Percentiles rank a stretch among this genome's conserved stretches.
Conservation (phyloP, 2,329 filamentous ascomycete genomes). For the Claviceps sp. region DNA sequence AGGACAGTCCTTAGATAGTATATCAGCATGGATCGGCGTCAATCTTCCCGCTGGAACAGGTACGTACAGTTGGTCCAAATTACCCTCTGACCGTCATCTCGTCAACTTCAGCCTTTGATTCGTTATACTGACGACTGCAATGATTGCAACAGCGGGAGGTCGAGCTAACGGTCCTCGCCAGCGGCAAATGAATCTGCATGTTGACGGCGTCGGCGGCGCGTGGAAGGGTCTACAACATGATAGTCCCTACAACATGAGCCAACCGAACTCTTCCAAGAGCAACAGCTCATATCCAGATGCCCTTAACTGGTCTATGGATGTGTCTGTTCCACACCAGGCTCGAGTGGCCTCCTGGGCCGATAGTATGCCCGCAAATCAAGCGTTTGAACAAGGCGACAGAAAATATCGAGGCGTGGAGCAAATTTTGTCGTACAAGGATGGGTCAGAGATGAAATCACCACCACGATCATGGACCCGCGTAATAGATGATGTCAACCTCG, state of each 20-base stretch:
- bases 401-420: slow-evolving; percentile 32
- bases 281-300: slow-evolving; percentile 32
- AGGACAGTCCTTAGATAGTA: slow-evolving; percentile 40
- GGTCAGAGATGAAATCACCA: slow-evolving; percentile 29
- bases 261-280: slow-evolving; percentile 31
- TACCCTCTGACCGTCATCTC: slow-evolving; percentile 11
- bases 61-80: slow-evolving; percentile 7
- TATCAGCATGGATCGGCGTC: slow-evolving; percentile 39
- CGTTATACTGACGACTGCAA: slow-evolving; percentile 6
- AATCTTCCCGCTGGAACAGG: slow-evolving; percentile 18
- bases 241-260: slow-evolving; percentile 38
- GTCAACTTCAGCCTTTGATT: slow-evolving; percentile 1
- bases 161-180: slow-evolving; percentile 5
- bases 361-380: slow-evolving; percentile 22
- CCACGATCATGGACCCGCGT: slow-evolving; percentile 45
- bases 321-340: slow-evolving; percentile 26
- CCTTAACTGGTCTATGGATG: slow-evolving; percentile 32
- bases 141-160: slow-evolving; percentile 16
- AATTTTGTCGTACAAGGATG: slow-evolving; percentile 31
- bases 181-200: slow-evolving; percentile 15
- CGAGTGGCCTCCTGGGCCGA: slow-evolving; percentile 39
- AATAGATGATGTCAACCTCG: slow-evolving; percentile 42
- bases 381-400: slow-evolving; percentile 16
- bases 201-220: slow-evolving; percentile 16
- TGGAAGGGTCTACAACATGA: slow-evolving; percentile 28